These are phyloP conservation scores for Mycosphaerella arachidis DNA, from an alignment of 2,329 filamentous ascomycete species.

Conservation along the genomic window DNA sequence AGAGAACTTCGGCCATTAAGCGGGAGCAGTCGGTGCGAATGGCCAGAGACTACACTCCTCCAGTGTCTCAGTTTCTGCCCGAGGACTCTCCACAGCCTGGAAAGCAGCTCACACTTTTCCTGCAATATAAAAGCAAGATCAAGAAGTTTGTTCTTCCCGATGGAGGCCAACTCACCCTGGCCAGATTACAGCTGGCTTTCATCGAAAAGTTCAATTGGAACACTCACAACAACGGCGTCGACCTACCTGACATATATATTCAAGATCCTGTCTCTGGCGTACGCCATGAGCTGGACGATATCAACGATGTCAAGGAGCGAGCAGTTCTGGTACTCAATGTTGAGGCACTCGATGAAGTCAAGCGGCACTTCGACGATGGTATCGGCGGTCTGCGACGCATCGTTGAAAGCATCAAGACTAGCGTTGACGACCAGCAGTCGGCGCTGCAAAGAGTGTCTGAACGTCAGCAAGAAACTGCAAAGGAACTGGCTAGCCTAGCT, in stretches of 20 bases:
- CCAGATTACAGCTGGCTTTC: constrained; percentile 86
- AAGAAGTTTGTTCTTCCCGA: constrained; percentile 91
- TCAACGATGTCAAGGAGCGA: constrained; percentile 88
- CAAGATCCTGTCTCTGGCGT: constrained; percentile 94
- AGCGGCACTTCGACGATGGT: constrained; percentile 91
- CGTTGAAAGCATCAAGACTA: constrained; percentile 80
- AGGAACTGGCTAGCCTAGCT: constrained; percentile 70
- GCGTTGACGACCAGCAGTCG: constrained; percentile 75
- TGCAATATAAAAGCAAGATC: constrained; percentile 95
- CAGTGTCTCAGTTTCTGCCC: constrained; percentile 41
- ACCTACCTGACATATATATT: constrained; percentile 95
- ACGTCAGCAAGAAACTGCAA: constrained; percentile 81
- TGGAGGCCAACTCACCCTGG: constrained; percentile 80
- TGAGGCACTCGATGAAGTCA: constrained; percentile 90
- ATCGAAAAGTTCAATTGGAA: constrained; percentile 99
- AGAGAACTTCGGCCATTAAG: constrained; percentile 9
- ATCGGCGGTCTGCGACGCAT: constrained; percentile 73
- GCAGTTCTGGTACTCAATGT: constrained; percentile 93
- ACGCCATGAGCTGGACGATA: constrained; percentile 92
- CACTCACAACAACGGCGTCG: constrained; percentile 85
- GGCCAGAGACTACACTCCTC: constrained; percentile 34
- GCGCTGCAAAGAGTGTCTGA: constrained; percentile 84
- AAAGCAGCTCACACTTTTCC: constrained; percentile 87
- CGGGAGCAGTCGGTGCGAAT: constrained; percentile 15
- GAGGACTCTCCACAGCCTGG: constrained; percentile 64